These are phyloP conservation scores for Nicotiana benthamiana DNA, from an alignment of 257 asterid species.

Conservation along the genomic window DNA sequence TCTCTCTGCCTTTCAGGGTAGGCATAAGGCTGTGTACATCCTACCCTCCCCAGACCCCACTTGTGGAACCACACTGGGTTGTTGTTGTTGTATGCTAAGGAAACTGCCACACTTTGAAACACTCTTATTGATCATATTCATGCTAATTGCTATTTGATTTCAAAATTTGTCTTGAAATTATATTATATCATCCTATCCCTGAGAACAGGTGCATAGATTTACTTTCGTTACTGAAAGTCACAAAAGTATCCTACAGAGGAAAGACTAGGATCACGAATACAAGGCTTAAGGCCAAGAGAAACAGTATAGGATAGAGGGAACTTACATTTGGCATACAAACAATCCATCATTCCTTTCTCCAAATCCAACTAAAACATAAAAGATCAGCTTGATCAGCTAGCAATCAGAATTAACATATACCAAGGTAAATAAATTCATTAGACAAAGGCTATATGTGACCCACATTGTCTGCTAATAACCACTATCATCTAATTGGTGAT, in stretches of 20 bases:
- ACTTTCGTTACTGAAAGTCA: neutral
- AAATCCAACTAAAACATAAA: slow-evolving; percentile 61
- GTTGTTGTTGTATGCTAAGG: too few relatives aligned
- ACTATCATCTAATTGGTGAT: neutral
- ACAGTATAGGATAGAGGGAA: neutral
- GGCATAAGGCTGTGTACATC: too few relatives aligned
- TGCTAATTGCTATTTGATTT: neutral
- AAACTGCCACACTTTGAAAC: neutral
- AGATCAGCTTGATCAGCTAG: neutral
- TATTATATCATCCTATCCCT: neutral
- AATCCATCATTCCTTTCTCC: slow-evolving; percentile 98
- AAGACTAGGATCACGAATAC: neutral
- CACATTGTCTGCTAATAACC: neutral
- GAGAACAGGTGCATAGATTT: neutral
- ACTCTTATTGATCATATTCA: neutral
- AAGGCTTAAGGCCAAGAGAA: neutral
- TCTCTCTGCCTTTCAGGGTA: too few relatives aligned
- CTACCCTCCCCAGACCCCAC: too few relatives aligned
- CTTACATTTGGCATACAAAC: slow-evolving; percentile 96
- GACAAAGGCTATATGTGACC: neutral
- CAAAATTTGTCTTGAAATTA: neutral
- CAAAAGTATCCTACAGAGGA: neutral
- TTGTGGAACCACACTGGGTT: too few relatives aligned
- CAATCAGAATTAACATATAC: neutral
- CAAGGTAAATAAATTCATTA: neutral